Evolutionary conservation across 1,284 basidiomycete species (phyloP), one percentile per base, ranked within the genome.

Genomic region (Rhodotorula sp.): DNA sequence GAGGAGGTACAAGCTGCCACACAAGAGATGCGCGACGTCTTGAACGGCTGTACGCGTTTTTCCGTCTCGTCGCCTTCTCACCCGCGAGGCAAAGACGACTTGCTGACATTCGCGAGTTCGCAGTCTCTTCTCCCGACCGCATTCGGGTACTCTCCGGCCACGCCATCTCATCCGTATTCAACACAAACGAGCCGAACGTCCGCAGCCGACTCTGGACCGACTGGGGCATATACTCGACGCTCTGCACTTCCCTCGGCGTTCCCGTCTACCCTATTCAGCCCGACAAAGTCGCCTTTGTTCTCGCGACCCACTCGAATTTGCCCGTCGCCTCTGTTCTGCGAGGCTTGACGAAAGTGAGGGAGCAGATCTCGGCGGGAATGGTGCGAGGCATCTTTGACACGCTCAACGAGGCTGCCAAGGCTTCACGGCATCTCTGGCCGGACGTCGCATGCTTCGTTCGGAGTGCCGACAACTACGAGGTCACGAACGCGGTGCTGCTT

Each of bases 261-360:
- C 68, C 68, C 34, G 46, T 66, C 30, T 70, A 63, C 56, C 68
- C 68, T 11, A 52, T 70, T 17, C 53, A 66, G 30, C 60, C 68
- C 1, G 68, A 66, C 64, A 66, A 70, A 44, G 51, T 66, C 36
- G 68, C 68, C 15, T 52, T 70, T 48, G 52, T 66, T 32, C 57
- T 70, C 29, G 48, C 68, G 2, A 44, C 54, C 20, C 49, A 66
- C 47, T 47, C 59, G 47, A 36, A 55, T 13, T 39, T 66, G 20
- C 64, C 68, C 22, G 47, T 53, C 57, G 44, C 57, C 24, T 30
- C n/a, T 24, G 27, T 47, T 24, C 34, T 63, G 19, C 62, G 67
- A 19, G 27, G 57, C 17, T 7, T 60, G 36, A 55, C 59, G 3
- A 62, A 13, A 24, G 52, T 51, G 53, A 17, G n/a, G 36, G 27